Evolutionary conservation across 108 stramenopile genomes (phyloP).

Genomic region (Hondaea fermentalgiana): DNA sequence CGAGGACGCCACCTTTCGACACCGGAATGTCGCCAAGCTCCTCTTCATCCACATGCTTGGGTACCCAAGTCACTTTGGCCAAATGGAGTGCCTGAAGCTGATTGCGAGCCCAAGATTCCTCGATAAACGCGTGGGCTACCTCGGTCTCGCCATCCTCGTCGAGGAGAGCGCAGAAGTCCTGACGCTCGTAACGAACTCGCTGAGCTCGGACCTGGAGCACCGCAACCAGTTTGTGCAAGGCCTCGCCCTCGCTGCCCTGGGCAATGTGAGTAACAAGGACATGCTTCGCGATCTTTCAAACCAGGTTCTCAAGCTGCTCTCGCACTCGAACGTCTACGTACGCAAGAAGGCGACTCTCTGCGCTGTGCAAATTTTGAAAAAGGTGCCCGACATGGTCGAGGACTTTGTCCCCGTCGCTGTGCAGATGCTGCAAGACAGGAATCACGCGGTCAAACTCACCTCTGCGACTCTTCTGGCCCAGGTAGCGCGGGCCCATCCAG

Average conservation of each 20-base stretch:
- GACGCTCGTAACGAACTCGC: conserved; percentile 66
- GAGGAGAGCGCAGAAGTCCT: conserved; percentile 95
- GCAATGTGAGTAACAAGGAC: conserved; percentile 89
- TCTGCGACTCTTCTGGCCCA: conserved; percentile 86
- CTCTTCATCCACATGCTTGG: conserved; percentile 99
- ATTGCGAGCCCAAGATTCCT: conserved; percentile 92
- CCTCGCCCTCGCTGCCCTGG: conserved; percentile 88
- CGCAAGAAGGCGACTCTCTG: conserved; percentile 95
- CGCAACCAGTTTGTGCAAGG: conserved; percentile 79
- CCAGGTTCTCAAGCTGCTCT: conserved; percentile 86
- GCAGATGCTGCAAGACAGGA: conserved; percentile 76
- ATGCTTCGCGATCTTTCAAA: conserved; percentile 87
- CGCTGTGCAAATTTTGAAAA: conserved; percentile 61
- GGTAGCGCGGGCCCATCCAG: conserved; percentile 28
- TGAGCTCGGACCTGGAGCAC: neutral
- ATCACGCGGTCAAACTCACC: conserved; percentile 90
- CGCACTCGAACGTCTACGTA: conserved; percentile 66
- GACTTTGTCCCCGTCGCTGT: conserved; percentile 83
- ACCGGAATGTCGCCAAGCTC: conserved; percentile 96
- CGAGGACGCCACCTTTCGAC: conserved; percentile 74
- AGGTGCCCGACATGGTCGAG: conserved; percentile 86
- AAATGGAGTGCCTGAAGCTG: conserved; percentile 96
- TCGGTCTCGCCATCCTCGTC: conserved; percentile 60
- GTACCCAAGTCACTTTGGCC: conserved; percentile 98
- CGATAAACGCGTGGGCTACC: conserved; percentile 91